Percentiles rank a stretch among this genome's conserved stretches.
Evolutionary conservation across 2,329 filamentous ascomycete species (phyloP).

Genomic region (Didymella exigua): DNA sequence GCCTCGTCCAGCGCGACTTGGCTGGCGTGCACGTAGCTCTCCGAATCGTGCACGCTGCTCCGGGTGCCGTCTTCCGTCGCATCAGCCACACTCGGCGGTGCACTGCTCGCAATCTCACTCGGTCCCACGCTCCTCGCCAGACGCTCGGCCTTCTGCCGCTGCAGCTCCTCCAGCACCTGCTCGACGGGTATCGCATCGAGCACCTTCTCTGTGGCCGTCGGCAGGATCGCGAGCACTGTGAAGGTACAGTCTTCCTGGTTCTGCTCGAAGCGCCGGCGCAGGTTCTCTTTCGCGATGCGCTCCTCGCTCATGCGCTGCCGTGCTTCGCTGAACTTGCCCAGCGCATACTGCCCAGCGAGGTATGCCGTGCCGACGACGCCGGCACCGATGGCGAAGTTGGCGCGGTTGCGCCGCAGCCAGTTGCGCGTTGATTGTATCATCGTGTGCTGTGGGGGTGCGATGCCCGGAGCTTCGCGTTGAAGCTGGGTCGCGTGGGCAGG

Average conservation of each 20-base stretch:
- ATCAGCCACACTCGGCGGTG: slow-evolving; percentile 67
- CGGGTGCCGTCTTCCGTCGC: slow-evolving; percentile 74
- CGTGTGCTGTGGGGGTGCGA: not conserved
- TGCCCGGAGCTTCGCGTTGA: slow-evolving; percentile 5
- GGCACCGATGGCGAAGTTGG: slow-evolving; percentile 83
- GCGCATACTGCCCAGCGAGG: slow-evolving; percentile 87
- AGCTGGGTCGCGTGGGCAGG: slow-evolving; percentile 12
- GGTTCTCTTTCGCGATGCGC: slow-evolving; percentile 92
- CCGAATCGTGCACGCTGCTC: slow-evolving; percentile 71
- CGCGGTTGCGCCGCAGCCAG: slow-evolving; percentile 93
- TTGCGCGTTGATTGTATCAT: slow-evolving; percentile 78
- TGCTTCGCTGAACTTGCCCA: slow-evolving; percentile 89
- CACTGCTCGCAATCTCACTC: slow-evolving; percentile 64
- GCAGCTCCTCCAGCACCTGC: slow-evolving; percentile 88
- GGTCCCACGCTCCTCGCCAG: slow-evolving; percentile 63
- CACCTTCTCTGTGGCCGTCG: slow-evolving; percentile 88
- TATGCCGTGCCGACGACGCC: slow-evolving; percentile 90
- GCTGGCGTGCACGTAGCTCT: slow-evolving; percentile 82
- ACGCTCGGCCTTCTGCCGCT: slow-evolving; percentile 85
- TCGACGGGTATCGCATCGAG: slow-evolving; percentile 88
- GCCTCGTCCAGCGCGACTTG: slow-evolving; percentile 65
- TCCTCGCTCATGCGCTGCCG: slow-evolving; percentile 97
- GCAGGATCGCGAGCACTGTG: slow-evolving; percentile 92
- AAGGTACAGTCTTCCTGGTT: slow-evolving; percentile 99
- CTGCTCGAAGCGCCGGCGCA: slow-evolving; percentile 95